These are phyloP conservation scores for Podila clonocystis DNA, from an alignment of 192 early-diverging fungal species.

Conservation along the genomic window DNA sequence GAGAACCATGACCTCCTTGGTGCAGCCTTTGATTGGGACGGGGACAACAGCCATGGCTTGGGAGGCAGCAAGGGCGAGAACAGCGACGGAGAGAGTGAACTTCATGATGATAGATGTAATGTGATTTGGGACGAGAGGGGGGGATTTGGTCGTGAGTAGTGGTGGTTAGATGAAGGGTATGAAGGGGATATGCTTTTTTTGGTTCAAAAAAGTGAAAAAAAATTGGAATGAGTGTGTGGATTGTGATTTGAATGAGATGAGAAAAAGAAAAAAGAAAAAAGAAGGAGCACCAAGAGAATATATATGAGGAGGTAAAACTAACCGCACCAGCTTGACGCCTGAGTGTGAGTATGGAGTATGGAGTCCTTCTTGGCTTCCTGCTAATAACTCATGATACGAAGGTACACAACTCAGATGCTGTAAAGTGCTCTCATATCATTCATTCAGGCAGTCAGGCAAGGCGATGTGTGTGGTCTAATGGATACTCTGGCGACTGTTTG, in stretches of 20 bases:
- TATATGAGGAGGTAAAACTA: background rate
- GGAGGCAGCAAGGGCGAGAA: slow-evolving; percentile 14
- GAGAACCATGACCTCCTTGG: slow-evolving; percentile 11
- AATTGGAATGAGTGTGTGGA: slow-evolving; percentile 1
- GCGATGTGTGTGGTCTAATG: too few relatives aligned
- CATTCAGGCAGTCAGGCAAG: too few relatives aligned
- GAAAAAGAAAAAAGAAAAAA: slow-evolving; percentile 5
- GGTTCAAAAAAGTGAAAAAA: slow-evolving; percentile 9
- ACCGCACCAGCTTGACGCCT: too few relatives aligned
- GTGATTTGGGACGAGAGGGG: background rate
- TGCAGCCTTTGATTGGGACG: slow-evolving; percentile 17
- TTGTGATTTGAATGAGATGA: background rate
- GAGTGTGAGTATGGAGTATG: too few relatives aligned
- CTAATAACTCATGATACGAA: too few relatives aligned
- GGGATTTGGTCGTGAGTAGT: too few relatives aligned
- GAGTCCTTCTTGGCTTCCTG: too few relatives aligned
- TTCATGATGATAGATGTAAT: slow-evolving; percentile 4
- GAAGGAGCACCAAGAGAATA: background rate
- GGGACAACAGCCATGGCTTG: slow-evolving; percentile 27
- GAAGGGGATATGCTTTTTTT: background rate
- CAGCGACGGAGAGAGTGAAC: slow-evolving; percentile 7
- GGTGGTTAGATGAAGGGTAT: background rate
- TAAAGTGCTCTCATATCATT: too few relatives aligned
- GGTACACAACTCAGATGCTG: too few relatives aligned
- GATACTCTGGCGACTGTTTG: too few relatives aligned